Evolutionary conservation across 2,329 filamentous ascomycete genomes (phyloP), one percentile per base, ranked within the genome.

Genomic region (Neurospora sp.): DNA sequence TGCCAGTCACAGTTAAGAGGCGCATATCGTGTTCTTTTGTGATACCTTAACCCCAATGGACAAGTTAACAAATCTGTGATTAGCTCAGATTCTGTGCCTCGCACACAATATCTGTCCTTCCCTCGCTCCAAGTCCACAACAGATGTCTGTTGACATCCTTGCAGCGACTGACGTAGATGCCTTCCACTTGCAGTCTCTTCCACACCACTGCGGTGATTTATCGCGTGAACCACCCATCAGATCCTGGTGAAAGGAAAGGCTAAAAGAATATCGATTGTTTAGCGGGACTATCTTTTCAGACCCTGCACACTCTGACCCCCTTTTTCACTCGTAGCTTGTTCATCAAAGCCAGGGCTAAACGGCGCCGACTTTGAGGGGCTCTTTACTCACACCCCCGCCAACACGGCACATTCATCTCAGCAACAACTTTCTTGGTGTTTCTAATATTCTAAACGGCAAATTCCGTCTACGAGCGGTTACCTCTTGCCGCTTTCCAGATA

Each of bases 131-230:
- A 17, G 52, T 36, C 52, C 52, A 62, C 23, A 62, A 33, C 52
- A 62, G 15, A 36, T 62, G 52, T 62, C 28, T 33, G 3, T 33
- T 28, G 8, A 33, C 43, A 70, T 68, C 71, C 72, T 68, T 71
- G 73, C 68, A 43, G 69, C 70, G 69, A 72, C 70, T 73, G 71
- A 71, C 73, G 72, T 73, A 71, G 68, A 62, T 70, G 43, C 69
- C 69, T 68, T 33, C 28, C 8, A 62, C 23, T n/a, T 62, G 23
- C 52, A 62, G 23, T 33, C 52, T 36, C 11, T 52, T 52, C 43
- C 43, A 52, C 19, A 23, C 11, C 6, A 33, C 19, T 33, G 23
- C 23, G 46, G 46, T 58, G 46, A 9, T 58, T 33, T 33, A 33
- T 58, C 23, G 23, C 13, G 46, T 58, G 19, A 58, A 28, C 11